A percentile compares a stretch with the other conserved stretches of the same genome.
Evolutionary conservation across 257 asterid genomes (phyloP).

Genomic region (Anisodus acutangulus): DNA sequence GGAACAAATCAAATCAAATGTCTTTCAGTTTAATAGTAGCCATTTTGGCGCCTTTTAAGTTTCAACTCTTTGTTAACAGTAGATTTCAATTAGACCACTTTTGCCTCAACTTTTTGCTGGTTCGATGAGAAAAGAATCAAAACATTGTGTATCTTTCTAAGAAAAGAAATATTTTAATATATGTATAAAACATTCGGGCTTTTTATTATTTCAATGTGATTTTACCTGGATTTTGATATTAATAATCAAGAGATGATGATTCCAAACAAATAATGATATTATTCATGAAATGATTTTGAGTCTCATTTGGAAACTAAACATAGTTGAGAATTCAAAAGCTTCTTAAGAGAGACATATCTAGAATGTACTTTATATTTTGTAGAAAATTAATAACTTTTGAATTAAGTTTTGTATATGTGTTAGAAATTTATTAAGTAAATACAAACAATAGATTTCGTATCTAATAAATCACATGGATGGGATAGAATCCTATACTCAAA

Average conservation of each 20-base stretch:
- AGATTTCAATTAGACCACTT: neutral
- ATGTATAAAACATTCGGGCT: too few species aligned
- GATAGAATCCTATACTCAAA: too few species aligned
- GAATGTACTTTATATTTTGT: too few species aligned
- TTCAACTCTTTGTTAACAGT: constrained; percentile 25
- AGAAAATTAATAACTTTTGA: too few species aligned
- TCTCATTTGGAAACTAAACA: too few species aligned
- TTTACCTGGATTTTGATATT: neutral
- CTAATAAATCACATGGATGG: too few species aligned
- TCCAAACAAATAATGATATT: neutral
- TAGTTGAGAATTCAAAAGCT: too few species aligned
- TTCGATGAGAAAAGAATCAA: neutral
- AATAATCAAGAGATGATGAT: neutral
- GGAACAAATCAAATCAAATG: constrained; percentile 23
- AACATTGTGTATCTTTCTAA: neutral
- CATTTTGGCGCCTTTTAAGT: constrained; percentile 40
- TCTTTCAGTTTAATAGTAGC: neutral
- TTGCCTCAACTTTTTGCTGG: neutral
- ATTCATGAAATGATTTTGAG: neutral
- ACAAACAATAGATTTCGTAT: too few species aligned
- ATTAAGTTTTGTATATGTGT: too few species aligned
- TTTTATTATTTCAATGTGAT: neutral
- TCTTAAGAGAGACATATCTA: too few species aligned
- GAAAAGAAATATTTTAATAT: neutral
- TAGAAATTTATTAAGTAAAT: too few species aligned